These are phyloP conservation scores for Malus sylvestris DNA, from an alignment of 306 rosid genomes.

Conservation along the genomic window DNA sequence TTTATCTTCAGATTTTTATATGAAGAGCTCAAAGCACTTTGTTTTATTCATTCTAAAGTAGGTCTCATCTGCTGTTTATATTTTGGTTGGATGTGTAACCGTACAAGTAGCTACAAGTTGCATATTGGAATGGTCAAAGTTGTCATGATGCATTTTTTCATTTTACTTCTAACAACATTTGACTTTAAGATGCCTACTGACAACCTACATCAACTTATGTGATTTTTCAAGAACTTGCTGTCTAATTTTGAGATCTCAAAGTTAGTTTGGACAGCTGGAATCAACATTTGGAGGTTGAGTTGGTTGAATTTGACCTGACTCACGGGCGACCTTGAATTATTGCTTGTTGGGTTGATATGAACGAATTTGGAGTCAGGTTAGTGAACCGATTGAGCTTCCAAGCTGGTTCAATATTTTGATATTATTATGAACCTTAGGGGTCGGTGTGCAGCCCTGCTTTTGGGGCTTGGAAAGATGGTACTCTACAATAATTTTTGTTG, in stretches of 20 bases:
- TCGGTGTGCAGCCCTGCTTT: neutral
- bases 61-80: constrained; percentile 36
- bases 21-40: constrained; percentile 49
- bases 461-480: neutral
- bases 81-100: neutral
- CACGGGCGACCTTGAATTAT: constrained; percentile 10
- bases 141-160: constrained; percentile 7
- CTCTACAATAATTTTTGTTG: neutral
- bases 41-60: constrained; percentile 49
- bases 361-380: constrained; percentile 17
- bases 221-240: neutral
- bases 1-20: constrained; percentile 54
- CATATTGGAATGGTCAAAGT: constrained; percentile 13
- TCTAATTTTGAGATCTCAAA: constrained; percentile 6
- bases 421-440: neutral
- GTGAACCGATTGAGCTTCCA: constrained; percentile 11
- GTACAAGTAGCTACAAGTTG: constrained; percentile 2
- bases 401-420: neutral
- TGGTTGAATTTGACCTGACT: constrained; percentile 10
- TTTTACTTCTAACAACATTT: neutral
- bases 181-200: neutral
- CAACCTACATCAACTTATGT: neutral
- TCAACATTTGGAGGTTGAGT: constrained; percentile 18
- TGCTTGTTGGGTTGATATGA: constrained; percentile 24
- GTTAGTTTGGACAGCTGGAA: constrained; percentile 16